Base-by-base conservation (phyloP, 495 filamentous ascomycete species). In the Podospora anserina region DNA sequence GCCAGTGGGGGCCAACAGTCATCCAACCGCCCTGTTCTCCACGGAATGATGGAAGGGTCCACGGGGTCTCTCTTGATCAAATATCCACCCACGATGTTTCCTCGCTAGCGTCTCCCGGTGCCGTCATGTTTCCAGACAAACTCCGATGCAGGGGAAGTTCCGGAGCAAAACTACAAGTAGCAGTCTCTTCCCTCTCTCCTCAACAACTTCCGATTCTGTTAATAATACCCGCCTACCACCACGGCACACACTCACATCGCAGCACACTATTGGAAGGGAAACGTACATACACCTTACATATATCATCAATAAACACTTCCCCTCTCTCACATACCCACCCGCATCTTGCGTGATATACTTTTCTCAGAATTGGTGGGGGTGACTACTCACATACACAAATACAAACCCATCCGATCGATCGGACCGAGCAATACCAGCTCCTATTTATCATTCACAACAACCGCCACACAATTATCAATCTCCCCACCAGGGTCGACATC, bases 11-110 rank as follows among this genome's bases (percentile, higher is more conserved):
- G 15, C 27, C 39, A 53, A 53, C 53, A 56, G 54, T 34, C 20
- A 66, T 20, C 64, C 5, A 26, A 49, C 44, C n/a, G 23, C 20
- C 64, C 19, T 30, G 16, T 66, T 44, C 23, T 54, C 19, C 63
- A 26, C 39, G 39, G 39, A 49, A 49, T 56, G 67, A 64, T 18
- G 18, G 7, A 44, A 9, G 20, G 56, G 34, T 54, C 65, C 67
- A 64, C 28, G 11, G 5, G 3, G 66, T 20, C 61, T 66, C 30
- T 32, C 30, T 32, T 32, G 30, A 32, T 2, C 39, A 49, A 49
- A 49, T 23, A 23, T 49, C 39, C 39, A 49, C 39, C 39, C 7
- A 13, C 39, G 39, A 18, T 49, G 39, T 49, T 49, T 49, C 39
- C 15, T 49, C 39, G 39, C 39, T 49, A 49, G 39, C 9, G 39